Conservation (phyloP, 2,329 filamentous ascomycete genomes). For the Beauveria pseudobassiana region DNA sequence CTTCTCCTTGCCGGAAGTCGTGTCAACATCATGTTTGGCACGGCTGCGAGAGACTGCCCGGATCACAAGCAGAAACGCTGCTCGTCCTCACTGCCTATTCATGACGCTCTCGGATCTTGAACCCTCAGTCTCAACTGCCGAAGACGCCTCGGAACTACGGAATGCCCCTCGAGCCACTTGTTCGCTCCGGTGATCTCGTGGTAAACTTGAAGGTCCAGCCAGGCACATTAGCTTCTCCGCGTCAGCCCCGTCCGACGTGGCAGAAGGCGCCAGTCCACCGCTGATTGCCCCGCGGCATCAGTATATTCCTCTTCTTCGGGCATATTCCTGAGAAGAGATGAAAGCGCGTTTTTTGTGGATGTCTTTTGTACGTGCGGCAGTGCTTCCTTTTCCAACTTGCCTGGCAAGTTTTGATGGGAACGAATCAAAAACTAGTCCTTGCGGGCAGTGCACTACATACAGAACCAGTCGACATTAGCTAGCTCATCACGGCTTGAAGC, state of each 20-base stretch:
- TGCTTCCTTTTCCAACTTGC: slow-evolving; percentile 49
- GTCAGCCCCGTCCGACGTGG: slow-evolving; percentile 34
- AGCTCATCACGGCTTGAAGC: not conserved
- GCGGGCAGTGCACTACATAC: slow-evolving; percentile 78
- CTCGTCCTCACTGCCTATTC: not conserved
- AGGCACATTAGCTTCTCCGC: slow-evolving; percentile 49
- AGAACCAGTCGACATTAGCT: slow-evolving; percentile 48
- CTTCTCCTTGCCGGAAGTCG: slow-evolving; percentile 39
- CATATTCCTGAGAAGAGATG: slow-evolving; percentile 42
- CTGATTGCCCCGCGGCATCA: slow-evolving; percentile 22
- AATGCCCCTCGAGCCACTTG: slow-evolving; percentile 30
- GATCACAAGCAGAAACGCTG: slow-evolving; percentile 9
- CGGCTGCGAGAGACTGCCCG: slow-evolving; percentile 17
- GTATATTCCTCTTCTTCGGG: slow-evolving; percentile 38
- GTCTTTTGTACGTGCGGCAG: slow-evolving; percentile 79
- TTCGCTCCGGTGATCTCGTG: slow-evolving; percentile 37
- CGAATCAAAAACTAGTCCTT: slow-evolving; percentile 93
- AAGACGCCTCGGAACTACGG: not conserved
- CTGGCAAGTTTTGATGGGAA: slow-evolving; percentile 42
- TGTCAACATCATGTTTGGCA: slow-evolving; percentile 19
- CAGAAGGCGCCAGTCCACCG: slow-evolving; percentile 42
- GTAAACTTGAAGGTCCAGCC: slow-evolving; percentile 39
- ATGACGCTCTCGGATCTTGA: slow-evolving; percentile 8
- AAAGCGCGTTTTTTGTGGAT: slow-evolving; percentile 85
- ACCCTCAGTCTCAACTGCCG: not conserved